phyloP scores from a whole-genome alignment of 495 filamentous ascomycete species.

The Aspergillus taichungensis region DNA sequence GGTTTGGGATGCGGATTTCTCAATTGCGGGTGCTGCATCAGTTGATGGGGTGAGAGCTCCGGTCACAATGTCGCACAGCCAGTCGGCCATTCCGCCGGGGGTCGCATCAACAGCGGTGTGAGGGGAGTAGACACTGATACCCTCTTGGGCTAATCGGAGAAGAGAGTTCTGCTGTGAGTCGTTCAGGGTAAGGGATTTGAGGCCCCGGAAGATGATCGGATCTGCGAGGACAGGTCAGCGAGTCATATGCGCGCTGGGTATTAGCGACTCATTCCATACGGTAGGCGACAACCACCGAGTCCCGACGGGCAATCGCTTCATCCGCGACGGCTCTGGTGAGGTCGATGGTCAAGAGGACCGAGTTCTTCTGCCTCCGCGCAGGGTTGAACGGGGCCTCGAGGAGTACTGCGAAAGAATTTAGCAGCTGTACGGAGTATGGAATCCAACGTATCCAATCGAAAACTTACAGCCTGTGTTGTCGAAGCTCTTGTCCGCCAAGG shows the following conservation, averaged over 20 bases:
- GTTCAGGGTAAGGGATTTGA: constrained; percentile 77
- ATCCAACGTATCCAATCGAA: background rate
- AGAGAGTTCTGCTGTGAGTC: constrained; percentile 82
- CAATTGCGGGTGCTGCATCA: constrained; percentile 1
- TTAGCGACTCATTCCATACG: constrained; percentile 45
- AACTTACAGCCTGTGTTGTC: constrained; percentile 82
- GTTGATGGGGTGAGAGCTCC: constrained; percentile 27
- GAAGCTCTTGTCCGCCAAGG: constrained; percentile 80
- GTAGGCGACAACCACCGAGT: constrained; percentile 79
- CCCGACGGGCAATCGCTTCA: constrained; percentile 70
- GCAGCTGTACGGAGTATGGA: background rate
- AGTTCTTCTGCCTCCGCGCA: constrained; percentile 50
- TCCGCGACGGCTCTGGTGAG: constrained; percentile 83
- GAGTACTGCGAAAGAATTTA: constrained; percentile 45
- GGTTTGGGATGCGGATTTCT: constrained; percentile 14
- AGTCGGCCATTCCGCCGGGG: constrained; percentile 80
- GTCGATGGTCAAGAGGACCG: constrained; percentile 84
- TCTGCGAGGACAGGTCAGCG: constrained; percentile 42
- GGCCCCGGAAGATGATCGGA: constrained; percentile 86
- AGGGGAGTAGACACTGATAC: constrained; percentile 90
- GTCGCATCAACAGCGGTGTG: constrained; percentile 92
- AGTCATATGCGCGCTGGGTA: constrained; percentile 2
- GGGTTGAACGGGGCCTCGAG: constrained; percentile 66
- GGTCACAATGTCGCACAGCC: constrained; percentile 84
- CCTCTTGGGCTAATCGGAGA: constrained; percentile 72